Conservation (phyloP, 192 early-diverging fungal species). For the Coemansia sp. region DNA sequence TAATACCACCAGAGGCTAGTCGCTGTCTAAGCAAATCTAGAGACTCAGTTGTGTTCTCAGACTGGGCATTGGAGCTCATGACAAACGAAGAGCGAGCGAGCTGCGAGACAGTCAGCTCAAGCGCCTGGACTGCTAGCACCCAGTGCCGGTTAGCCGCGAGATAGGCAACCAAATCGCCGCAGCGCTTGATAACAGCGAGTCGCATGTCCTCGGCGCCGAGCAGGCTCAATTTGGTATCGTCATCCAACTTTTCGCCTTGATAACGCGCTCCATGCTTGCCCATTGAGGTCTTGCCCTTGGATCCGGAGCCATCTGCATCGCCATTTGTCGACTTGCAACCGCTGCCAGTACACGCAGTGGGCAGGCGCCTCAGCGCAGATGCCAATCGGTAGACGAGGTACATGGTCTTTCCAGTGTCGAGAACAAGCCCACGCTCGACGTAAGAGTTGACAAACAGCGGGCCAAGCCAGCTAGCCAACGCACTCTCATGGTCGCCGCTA, state of each 20-base stretch:
- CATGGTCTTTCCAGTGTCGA: constrained; percentile 62
- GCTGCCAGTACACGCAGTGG: neutral
- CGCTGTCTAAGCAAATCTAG: constrained; percentile 24
- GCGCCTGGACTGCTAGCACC: constrained; percentile 41
- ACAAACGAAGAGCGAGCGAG: constrained; percentile 43
- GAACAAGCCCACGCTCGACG: constrained; percentile 61
- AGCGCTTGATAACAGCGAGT: constrained; percentile 21
- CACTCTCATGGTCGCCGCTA: neutral
- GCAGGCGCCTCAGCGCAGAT: constrained; percentile 31
- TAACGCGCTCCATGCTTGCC: neutral
- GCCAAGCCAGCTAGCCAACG: constrained; percentile 30
- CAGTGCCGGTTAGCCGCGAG: constrained; percentile 41
- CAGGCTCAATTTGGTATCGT: constrained; percentile 7
- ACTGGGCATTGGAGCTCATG: neutral
- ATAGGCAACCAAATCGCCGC: constrained; percentile 27
- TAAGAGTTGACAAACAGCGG: constrained; percentile 58
- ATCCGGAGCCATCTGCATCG: constrained; percentile 5
- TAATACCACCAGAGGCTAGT: constrained; percentile 30
- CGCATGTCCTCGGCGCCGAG: constrained; percentile 26
- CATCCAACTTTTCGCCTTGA: neutral
- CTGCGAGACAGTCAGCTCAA: constrained; percentile 32
- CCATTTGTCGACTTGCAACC: neutral
- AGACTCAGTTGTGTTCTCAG: constrained; percentile 11
- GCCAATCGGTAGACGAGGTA: constrained; percentile 32
- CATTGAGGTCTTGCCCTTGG: constrained; percentile 8